phyloP scores from a whole-genome alignment of 2,329 filamentous ascomycete species.

The Cryphonectria naterciae region DNA sequence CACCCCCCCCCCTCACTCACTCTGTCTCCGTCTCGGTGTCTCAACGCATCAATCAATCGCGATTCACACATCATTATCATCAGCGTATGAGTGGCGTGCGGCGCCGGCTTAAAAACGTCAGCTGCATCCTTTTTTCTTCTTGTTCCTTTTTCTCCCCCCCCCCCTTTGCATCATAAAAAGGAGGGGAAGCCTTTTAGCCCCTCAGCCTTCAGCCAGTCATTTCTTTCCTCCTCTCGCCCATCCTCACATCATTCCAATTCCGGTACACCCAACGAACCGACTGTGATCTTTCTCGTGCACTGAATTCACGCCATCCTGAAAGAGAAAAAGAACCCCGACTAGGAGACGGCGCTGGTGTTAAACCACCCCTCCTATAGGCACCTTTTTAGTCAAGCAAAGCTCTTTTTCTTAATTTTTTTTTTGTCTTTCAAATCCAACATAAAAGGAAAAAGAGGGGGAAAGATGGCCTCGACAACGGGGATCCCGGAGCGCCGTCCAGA shows the following conservation, averaged over 20 bases:
- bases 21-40: not conserved
- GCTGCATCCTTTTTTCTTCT: not conserved
- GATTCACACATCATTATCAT: not conserved
- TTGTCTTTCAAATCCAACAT: too few species aligned
- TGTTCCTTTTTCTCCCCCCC: not conserved
- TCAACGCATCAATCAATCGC: not conserved
- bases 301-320: too few species aligned
- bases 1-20: not conserved
- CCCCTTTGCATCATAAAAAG: not conserved
- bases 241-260: not conserved
- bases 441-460: not conserved
- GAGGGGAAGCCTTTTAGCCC: too few species aligned
- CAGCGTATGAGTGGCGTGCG: not conserved
- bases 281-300: not conserved
- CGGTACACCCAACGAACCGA: not conserved
- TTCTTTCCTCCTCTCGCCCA: not conserved
- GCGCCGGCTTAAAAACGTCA: not conserved
- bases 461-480: conserved; percentile 72
- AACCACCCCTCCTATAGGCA: too few species aligned
- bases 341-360: too few species aligned
- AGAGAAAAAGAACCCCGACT: too few species aligned
- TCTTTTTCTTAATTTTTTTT: too few species aligned
- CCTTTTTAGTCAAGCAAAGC: not conserved
- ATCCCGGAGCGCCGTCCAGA: conserved; percentile 59
- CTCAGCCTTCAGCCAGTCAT: not conserved